Conservation (phyloP, 495 filamentous ascomycete species). For the Annulohypoxylon maeteangense region DNA sequence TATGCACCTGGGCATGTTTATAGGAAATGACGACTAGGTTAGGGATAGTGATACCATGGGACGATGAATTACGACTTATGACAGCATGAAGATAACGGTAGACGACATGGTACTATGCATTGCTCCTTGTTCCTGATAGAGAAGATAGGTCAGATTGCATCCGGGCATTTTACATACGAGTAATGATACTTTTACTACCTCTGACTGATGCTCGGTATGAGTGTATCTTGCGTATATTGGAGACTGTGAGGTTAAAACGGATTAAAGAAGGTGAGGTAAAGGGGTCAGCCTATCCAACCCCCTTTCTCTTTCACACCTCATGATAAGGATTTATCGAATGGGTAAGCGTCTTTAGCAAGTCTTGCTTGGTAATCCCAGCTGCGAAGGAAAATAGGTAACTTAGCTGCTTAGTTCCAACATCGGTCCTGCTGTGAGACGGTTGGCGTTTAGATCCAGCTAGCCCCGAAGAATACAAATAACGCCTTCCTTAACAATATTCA, state of each 20-base stretch:
- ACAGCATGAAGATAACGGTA: slow-evolving; percentile 8
- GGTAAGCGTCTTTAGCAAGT: too few relatives aligned
- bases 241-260: not conserved
- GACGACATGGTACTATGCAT: not conserved
- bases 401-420: too few relatives aligned
- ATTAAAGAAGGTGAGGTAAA: too few relatives aligned
- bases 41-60: not conserved
- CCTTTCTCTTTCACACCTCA: not conserved
- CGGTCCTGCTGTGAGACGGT: too few relatives aligned
- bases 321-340: too few relatives aligned
- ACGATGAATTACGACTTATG: slow-evolving; percentile 13
- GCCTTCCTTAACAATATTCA: not conserved
- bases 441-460: not conserved
- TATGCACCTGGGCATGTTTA: not conserved
- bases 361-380: too few relatives aligned
- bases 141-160: slow-evolving; percentile 1
- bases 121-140: not conserved
- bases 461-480: not conserved
- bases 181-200: not conserved
- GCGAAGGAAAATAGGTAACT: too few relatives aligned
- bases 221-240: not conserved
- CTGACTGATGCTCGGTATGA: not conserved
- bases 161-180: not conserved
- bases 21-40: not conserved
- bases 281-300: too few relatives aligned